phyloP scores from a whole-genome alignment of 768 basidiomycete species.

The Pleurotus ostreatus region DNA sequence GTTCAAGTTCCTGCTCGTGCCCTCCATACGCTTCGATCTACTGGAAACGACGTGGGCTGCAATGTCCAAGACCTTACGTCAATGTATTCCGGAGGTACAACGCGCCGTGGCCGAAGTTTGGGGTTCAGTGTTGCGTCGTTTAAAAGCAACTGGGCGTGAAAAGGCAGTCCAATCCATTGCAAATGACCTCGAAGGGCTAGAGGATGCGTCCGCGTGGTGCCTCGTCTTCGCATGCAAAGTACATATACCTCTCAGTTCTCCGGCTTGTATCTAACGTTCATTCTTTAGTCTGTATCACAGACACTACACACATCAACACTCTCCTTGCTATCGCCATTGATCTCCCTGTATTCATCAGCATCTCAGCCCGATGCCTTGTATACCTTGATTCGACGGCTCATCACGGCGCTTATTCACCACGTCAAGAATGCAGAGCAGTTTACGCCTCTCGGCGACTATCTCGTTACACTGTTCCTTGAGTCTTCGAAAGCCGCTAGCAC shows the following conservation, averaged over 20 bases:
- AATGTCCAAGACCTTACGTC: constrained; percentile 46
- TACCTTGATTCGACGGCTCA: constrained; percentile 61
- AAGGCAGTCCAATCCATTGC: constrained; percentile 55
- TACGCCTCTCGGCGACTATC: constrained; percentile 45
- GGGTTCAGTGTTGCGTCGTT: constrained; percentile 71
- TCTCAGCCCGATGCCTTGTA: constrained; percentile 36
- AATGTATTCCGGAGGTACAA: constrained; percentile 69
- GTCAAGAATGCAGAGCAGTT: constrained; percentile 69
- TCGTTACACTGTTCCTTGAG: constrained; percentile 37
- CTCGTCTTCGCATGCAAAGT: constrained; percentile 81
- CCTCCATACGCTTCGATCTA: constrained; percentile 50
- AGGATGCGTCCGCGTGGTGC: constrained; percentile 70
- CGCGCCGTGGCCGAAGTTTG: constrained; percentile 83
- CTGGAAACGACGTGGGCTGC: constrained; percentile 58
- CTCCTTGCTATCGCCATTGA: constrained; percentile 54
- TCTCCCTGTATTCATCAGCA: constrained; percentile 48
- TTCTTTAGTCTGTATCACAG: constrained; percentile 66
- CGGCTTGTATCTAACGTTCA: constrained; percentile 7
- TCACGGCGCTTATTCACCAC: constrained; percentile 84
- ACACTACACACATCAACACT: constrained; percentile 74
- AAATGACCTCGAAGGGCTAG: constrained; percentile 42
- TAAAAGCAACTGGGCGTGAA: constrained; percentile 58
- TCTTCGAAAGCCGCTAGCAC: constrained; percentile 17
- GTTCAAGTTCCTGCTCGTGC: constrained; percentile 72
- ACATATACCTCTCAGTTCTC: constrained; percentile 10